Conservation (phyloP, 768 basidiomycete species). For the Coprinellus micaceus region DNA sequence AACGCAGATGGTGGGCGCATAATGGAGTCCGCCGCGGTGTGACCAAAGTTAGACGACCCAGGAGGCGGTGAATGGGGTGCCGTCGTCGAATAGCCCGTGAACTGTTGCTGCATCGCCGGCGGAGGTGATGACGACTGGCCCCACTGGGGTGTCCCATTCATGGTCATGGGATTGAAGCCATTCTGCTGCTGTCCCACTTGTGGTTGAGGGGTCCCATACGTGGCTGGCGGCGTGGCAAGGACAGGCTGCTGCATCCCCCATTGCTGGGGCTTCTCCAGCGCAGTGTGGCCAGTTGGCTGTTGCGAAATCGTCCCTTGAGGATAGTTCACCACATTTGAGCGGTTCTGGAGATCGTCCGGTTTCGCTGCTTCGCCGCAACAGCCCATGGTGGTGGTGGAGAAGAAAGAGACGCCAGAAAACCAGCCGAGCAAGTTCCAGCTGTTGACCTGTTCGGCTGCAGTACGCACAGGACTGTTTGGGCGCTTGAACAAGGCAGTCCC, state of each 20-base stretch:
- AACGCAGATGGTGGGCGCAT: constrained; percentile 30
- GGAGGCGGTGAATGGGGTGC: constrained; percentile 18
- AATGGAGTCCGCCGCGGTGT: constrained; percentile 25
- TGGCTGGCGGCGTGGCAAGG: constrained; percentile 45
- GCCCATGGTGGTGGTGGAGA: constrained; percentile 40
- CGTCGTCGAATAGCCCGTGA: constrained; percentile 19
- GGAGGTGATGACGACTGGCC: constrained; percentile 33
- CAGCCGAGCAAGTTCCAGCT: not conserved
- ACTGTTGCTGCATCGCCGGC: constrained; percentile 15
- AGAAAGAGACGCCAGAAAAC: not conserved
- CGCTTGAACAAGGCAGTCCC: constrained; percentile 4
- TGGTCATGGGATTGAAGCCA: no score
- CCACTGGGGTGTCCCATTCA: constrained; percentile 19
- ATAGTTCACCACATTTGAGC: constrained; percentile 22
- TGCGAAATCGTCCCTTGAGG: constrained; percentile 34
- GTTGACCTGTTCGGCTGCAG: not conserved
- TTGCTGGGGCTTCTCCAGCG: constrained; percentile 37
- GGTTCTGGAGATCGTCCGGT: constrained; percentile 28
- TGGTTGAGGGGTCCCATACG: constrained; percentile 24
- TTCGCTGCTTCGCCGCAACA: constrained; percentile 59
- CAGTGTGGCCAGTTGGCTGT: constrained; percentile 47
- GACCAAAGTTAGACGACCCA: constrained; percentile 17
- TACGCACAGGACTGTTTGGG: constrained; percentile 1
- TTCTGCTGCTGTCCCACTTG: constrained; percentile 9
- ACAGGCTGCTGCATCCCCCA: constrained; percentile 28